Percentiles rank a stretch among this genome's conserved stretches.
Conservation (phyloP, 768 basidiomycete genomes). For the Tylopilus vinaceipallidus region DNA sequence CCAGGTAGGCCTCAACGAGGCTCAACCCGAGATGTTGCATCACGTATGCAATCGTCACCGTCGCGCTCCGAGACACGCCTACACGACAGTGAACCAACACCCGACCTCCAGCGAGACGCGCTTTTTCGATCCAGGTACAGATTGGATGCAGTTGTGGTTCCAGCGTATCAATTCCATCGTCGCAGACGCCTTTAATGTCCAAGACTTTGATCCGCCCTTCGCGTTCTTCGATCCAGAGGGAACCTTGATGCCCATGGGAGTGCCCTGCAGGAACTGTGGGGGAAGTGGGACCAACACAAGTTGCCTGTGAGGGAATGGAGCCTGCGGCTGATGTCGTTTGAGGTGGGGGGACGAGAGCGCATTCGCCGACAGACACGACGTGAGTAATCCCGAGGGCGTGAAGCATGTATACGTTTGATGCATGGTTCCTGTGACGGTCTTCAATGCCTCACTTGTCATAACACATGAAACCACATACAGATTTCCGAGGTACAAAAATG, state of each 20-base stretch:
- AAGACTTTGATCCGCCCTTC: conserved; percentile 89
- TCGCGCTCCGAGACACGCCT: conserved; percentile 95
- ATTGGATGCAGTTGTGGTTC: conserved; percentile 86
- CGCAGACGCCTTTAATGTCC: conserved; percentile 89
- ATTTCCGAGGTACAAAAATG: conserved; percentile 93
- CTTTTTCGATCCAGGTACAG: conserved; percentile 92
- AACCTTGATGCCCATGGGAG: conserved; percentile 57
- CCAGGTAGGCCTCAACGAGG: conserved; percentile 90
- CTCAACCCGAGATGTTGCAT: conserved; percentile 88
- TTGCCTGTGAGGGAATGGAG: background rate
- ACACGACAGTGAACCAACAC: conserved; percentile 97
- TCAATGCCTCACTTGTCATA: background rate
- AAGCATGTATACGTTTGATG: conserved; percentile 92
- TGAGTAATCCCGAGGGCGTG: conserved; percentile 95
- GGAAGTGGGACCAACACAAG: conserved; percentile 6
- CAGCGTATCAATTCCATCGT: conserved; percentile 95
- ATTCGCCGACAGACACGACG: conserved; percentile 96
- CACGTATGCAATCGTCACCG: conserved; percentile 95
- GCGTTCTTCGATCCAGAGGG: conserved; percentile 83
- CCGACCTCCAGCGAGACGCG: conserved; percentile 78
- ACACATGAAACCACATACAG: conserved; percentile 54
- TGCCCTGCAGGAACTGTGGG: conserved; percentile 41
- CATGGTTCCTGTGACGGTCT: conserved; percentile 69
- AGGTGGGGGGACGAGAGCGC: conserved; percentile 80
- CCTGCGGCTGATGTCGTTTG: conserved; percentile 28